Percentiles rank a stretch among this genome's conserved stretches.
Evolutionary conservation across 2,329 filamentous ascomycete genomes (phyloP).

Genomic region (Penicillium concentricum): DNA sequence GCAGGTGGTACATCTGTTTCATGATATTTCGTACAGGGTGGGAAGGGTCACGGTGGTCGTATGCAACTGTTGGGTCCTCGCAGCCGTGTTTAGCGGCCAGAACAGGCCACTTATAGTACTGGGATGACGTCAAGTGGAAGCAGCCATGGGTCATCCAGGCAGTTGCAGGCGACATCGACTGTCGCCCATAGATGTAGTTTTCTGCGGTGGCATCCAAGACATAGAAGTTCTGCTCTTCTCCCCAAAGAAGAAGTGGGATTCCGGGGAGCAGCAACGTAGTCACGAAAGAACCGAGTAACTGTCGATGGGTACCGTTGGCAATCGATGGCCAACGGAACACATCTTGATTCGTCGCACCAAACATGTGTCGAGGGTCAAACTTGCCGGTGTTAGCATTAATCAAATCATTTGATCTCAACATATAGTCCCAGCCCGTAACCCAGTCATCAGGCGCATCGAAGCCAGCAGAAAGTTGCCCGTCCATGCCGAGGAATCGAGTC

Average conservation of each 20-base stretch:
- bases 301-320: conserved; percentile 53
- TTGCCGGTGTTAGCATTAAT: conserved; percentile 59
- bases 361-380: conserved; percentile 65
- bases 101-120: conserved; percentile 59
- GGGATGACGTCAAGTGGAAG: conserved; percentile 55
- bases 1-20: conserved; percentile 61
- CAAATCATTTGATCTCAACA: conserved; percentile 59
- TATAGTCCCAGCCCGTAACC: conserved; percentile 55
- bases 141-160: conserved; percentile 66
- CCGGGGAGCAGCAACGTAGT: conserved; percentile 61
- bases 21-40: conserved; percentile 61
- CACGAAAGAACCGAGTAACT: conserved; percentile 58
- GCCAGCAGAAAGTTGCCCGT: conserved; percentile 55
- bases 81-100: conserved; percentile 55
- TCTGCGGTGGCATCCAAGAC: conserved; percentile 61
- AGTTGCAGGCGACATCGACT: conserved; percentile 59
- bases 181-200: conserved; percentile 65
- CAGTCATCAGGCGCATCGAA: conserved; percentile 56
- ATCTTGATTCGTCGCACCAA: conserved; percentile 64
- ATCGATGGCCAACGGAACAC: conserved; percentile 64
- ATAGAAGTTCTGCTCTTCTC: conserved; percentile 66
- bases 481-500: conserved; percentile 60
- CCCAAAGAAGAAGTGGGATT: conserved; percentile 61
- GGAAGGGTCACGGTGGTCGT: conserved; percentile 63
- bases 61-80: conserved; percentile 54